Evolutionary conservation across 345 rosid species (phyloP).

Genomic region (Ailanthus altissimus): DNA sequence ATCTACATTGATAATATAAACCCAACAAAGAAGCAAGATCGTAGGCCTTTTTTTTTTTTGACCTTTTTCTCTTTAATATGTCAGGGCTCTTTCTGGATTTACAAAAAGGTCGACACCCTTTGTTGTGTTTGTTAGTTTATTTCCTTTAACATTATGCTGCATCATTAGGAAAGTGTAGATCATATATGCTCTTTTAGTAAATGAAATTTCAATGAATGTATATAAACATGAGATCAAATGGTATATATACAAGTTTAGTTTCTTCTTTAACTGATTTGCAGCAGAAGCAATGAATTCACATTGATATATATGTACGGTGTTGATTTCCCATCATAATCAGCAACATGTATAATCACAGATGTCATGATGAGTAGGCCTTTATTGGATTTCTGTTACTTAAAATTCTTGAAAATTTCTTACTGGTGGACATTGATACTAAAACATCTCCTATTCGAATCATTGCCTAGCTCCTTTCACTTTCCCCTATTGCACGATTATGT

Average conservation of each 20-base stretch:
- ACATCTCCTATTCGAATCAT: not conserved
- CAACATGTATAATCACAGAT: not conserved
- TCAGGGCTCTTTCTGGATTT: not conserved
- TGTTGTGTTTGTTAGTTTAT: not conserved
- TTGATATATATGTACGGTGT: not conserved
- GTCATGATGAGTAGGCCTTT: not conserved
- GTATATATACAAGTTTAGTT: not conserved
- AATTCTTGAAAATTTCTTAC: not conserved
- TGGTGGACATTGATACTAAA: not conserved
- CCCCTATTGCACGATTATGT: not conserved
- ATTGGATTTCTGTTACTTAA: not conserved
- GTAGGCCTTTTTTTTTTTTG: not conserved
- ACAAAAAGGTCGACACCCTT: not conserved
- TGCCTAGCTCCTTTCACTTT: not conserved
- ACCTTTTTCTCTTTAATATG: not conserved
- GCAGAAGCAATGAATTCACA: not conserved
- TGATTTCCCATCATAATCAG: not conserved
- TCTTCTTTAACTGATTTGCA: not conserved
- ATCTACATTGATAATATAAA: not conserved
- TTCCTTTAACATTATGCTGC: not conserved
- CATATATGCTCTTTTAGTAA: not conserved
- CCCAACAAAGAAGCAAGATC: not conserved
- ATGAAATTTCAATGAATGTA: not conserved
- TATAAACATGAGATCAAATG: not conserved
- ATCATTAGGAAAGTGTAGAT: not conserved